Evolutionary conservation across 129 eudicot genomes (phyloP).

Genomic region (Solidago caesia): DNA sequence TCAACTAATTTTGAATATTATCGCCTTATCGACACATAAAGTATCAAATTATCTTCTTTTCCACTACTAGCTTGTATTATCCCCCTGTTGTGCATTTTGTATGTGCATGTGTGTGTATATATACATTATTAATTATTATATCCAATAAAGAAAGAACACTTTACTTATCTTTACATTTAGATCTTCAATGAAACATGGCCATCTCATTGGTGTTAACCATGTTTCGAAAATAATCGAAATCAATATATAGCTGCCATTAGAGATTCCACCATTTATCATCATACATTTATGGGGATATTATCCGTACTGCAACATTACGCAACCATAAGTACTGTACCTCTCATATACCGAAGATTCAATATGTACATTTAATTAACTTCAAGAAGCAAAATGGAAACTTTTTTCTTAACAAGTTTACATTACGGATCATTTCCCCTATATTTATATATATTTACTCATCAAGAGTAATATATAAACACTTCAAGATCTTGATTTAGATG

Average conservation of each 20-base stretch:
- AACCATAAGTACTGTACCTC: too few relatives aligned
- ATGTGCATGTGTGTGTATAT: background rate
- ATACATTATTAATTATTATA: background rate
- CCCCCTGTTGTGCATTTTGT: background rate
- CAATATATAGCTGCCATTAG: conserved; percentile 23
- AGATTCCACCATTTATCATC: conserved; percentile 33
- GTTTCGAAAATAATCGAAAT: conserved; percentile 16
- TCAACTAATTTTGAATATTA: background rate
- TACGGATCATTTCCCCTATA: too few relatives aligned
- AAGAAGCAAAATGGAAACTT: too few relatives aligned
- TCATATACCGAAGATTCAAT: too few relatives aligned
- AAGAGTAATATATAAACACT: conserved; percentile 5
- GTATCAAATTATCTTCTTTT: conserved; percentile 2
- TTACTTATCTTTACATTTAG: conserved; percentile 15
- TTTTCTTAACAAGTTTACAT: too few relatives aligned
- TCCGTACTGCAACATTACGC: too few relatives aligned
- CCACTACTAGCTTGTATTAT: background rate
- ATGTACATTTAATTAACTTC: too few relatives aligned
- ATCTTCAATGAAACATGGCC: conserved; percentile 35
- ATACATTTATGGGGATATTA: background rate
- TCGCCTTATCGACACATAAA: background rate
- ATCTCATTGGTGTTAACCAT: conserved; percentile 31
- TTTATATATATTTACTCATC: conserved; percentile 12
- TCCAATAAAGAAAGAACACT: background rate
- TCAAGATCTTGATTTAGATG: conserved; percentile 38